Evolutionary conservation across 1,284 basidiomycete genomes (phyloP).

Genomic region (Trametes hirsuta): DNA sequence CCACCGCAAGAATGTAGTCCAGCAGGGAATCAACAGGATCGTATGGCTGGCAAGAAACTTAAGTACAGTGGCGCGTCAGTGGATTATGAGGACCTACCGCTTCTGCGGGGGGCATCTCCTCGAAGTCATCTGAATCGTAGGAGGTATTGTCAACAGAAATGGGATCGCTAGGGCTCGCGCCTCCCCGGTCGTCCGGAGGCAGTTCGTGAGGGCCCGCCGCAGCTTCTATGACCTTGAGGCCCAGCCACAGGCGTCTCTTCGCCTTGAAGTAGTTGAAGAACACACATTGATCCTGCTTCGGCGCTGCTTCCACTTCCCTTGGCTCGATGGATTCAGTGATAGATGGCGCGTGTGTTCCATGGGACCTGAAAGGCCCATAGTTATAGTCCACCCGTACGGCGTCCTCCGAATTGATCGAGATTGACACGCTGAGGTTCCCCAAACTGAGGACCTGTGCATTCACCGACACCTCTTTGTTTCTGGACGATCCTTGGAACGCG

Average conservation of each 20-base stretch:
- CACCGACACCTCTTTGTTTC: neutral
- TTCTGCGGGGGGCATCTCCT: neutral
- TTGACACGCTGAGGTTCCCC: neutral
- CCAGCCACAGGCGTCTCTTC: slow-evolving; percentile 4
- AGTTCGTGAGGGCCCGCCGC: slow-evolving; percentile 11
- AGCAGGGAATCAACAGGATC: slow-evolving; percentile 12
- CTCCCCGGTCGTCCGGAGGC: neutral
- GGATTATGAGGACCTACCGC: neutral
- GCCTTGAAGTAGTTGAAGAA: slow-evolving; percentile 20
- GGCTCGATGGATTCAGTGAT: neutral
- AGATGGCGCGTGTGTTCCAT: neutral
- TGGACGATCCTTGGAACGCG: neutral
- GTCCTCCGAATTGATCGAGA: neutral
- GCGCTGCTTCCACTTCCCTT: neutral
- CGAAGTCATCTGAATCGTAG: neutral
- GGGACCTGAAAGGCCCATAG: neutral
- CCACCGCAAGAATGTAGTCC: slow-evolving; percentile 15
- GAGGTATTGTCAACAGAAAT: neutral
- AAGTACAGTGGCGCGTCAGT: neutral
- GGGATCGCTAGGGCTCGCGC: neutral
- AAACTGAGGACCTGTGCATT: neutral
- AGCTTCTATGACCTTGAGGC: neutral
- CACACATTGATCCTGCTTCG: slow-evolving; percentile 3
- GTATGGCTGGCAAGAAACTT: neutral
- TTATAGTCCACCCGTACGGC: neutral